Evolutionary conservation across 192 early-diverging fungal genomes (phyloP), one percentile per base, ranked within the genome.

Genomic region (Geranomyces variabilis): DNA sequence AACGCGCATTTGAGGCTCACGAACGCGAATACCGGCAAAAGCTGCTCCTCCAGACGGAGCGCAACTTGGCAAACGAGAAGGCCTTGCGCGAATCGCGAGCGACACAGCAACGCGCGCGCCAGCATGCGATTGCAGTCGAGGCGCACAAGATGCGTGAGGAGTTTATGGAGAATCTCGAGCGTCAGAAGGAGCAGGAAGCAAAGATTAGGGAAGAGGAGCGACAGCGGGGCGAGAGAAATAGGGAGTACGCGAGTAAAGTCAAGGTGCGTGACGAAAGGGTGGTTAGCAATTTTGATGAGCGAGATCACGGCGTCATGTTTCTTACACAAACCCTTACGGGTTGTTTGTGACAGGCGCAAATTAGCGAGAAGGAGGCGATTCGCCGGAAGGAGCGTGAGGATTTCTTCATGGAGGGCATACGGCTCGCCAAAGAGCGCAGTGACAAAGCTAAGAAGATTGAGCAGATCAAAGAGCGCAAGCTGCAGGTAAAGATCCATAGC

Each of bases 1-100:
- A 78, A 36, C 73, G 86, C 13, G 86, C 86, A 7, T 80, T 63
- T 66, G 86, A 87, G 66, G 80, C 84, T 1, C 83, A 87, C 76
- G 86, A 87, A 61, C 73, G 86, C 21, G 86, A 87, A 26, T 87
- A 84, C 80, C 73, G 86, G 24, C 79, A 86, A 58, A 86, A 84
- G 71, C 79, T 84, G 34, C 43, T 68, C 1, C 34, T 65, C 12
- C 51, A 49, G 28, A 76, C 79, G 1, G 79, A 85, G 70, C 77
- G 79, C 45, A 77, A 83, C 0, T 17, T 69, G 14, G 51, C 51
- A 15, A 58, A 69, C 43, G 83, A 85, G 67, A 9, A 61, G 28
- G 84, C 79, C 0, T 73, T 87, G 21, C 63, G 78, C 13, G 75
- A 70, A 46, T 75, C 85, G 48, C 74, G 86, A 1, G 48, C 75